phyloP scores from a whole-genome alignment of 2,329 filamentous ascomycete genomes.

The Sarocladiaceae sp. region DNA sequence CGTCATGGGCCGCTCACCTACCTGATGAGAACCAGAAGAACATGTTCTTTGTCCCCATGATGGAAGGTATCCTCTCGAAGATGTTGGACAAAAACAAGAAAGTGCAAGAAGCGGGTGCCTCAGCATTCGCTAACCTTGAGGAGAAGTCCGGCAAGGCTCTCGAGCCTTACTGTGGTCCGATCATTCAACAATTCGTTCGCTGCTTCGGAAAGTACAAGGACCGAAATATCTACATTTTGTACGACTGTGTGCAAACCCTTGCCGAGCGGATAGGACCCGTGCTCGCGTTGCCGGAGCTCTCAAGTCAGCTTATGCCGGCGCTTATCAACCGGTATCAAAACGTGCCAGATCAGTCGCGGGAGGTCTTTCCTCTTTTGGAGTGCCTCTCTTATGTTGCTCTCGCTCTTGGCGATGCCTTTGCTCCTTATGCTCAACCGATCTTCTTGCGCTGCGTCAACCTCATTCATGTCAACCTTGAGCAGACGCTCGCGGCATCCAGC shows the following conservation, averaged over 20 bases:
- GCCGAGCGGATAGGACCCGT: constrained; percentile 85
- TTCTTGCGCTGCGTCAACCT: constrained; percentile 87
- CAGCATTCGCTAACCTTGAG: constrained; percentile 92
- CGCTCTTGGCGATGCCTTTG: constrained; percentile 76
- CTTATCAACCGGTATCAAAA: constrained; percentile 84
- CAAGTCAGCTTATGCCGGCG: constrained; percentile 85
- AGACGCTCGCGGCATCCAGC: constrained; percentile 64
- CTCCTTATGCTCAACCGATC: constrained; percentile 80
- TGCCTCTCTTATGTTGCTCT: constrained; percentile 92
- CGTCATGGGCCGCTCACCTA: constrained; percentile 81
- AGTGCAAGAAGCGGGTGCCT: constrained; percentile 93
- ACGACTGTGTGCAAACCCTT: constrained; percentile 96
- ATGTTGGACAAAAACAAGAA: constrained; percentile 99
- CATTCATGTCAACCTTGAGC: constrained; percentile 86
- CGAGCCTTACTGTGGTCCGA: constrained; percentile 81
- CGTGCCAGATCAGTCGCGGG: constrained; percentile 82
- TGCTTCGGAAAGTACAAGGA: constrained; percentile 98
- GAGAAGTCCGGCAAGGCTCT: constrained; percentile 83
- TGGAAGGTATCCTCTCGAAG: constrained; percentile 89
- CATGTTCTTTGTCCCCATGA: constrained; percentile 87
- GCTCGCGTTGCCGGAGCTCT: constrained; percentile 75
- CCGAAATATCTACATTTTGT: constrained; percentile 97
- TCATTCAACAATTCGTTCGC: constrained; percentile 84
- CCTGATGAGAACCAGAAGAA: constrained; percentile 62
- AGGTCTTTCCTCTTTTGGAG: constrained; percentile 93